A percentile compares a stretch with the other conserved stretches of the same genome.
These are phyloP conservation scores for Peronosclerospora sorghi DNA, from an alignment of 352 stramenopile species.

Conservation along the genomic window DNA sequence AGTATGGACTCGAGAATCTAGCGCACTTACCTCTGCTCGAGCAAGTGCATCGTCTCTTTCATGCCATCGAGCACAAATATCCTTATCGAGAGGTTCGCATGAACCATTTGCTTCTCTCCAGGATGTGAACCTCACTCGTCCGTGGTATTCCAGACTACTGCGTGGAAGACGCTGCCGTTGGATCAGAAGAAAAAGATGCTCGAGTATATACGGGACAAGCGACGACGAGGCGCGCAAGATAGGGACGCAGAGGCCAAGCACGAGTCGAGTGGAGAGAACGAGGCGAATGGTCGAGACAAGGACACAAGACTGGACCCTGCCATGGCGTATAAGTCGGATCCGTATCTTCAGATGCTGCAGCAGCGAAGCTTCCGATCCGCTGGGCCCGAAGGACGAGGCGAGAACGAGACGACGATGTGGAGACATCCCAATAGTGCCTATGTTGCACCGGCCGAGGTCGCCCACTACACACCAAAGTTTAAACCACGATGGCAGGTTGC, in stretches of 20 bases:
- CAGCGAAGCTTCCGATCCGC: constrained; percentile 38
- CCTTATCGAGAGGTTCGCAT: constrained; percentile 62
- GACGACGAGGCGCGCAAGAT: constrained; percentile 18
- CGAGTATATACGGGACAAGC: constrained; percentile 68
- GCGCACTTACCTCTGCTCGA: constrained; percentile 61
- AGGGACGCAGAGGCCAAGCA: constrained; percentile 1
- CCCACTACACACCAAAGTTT: constrained; percentile 34
- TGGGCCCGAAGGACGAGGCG: background rate
- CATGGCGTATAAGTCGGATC: constrained; percentile 36
- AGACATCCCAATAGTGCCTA: constrained; percentile 57
- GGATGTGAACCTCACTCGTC: too few relatives aligned
- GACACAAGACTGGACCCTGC: constrained; percentile 5
- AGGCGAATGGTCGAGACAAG: constrained; percentile 6
- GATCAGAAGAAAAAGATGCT: constrained; percentile 78
- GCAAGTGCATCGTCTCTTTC: constrained; percentile 75
- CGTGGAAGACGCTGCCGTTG: constrained; percentile 63
- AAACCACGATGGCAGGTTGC: constrained; percentile 59
- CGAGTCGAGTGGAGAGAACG: background rate
- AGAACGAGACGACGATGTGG: background rate
- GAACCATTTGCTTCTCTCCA: background rate
- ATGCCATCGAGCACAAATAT: constrained; percentile 74
- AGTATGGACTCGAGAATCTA: constrained; percentile 65
- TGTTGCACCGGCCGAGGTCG: constrained; percentile 32
- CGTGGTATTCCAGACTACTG: constrained; percentile 31
- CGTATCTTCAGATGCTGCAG: constrained; percentile 76